Evolutionary conservation across 2,329 filamentous ascomycete genomes (phyloP), one percentile per base, ranked within the genome.

Genomic region (Penicillium sclerotigenum): DNA sequence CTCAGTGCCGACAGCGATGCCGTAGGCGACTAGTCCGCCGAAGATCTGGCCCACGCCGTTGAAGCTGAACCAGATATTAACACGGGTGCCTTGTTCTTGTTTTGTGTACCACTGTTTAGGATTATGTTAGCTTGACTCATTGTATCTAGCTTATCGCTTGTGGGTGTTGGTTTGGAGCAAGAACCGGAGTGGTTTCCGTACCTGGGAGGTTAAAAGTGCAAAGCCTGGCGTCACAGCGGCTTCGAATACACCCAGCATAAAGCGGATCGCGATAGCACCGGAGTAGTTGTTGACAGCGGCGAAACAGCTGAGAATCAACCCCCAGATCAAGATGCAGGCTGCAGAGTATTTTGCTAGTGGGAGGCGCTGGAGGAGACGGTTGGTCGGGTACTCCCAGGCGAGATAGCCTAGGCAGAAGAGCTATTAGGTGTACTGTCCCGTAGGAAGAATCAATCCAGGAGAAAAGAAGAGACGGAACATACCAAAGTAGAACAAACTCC

Each of bases 181-280:
- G 31, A 8, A 47, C 0, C 18, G n/a, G 20, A 22, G 24, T n/a
- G 4, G 10, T 4, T 1, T 29, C 9, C 65, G n/a, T 57, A 74
- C 73, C 63, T 75, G 85, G 4, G 79, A 83, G 1, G 86, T 89
- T 62, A 90, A 80, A 1, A 90, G 76, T 0, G 84, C 82, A 62
- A 89, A 89, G 0, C 86, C 86, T 0, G 87, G 87, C 0, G 85
- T 87, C 1, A 89, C 85, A 0, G 86, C 84, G 0, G 85, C 78
- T 68, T 90, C 87, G 53, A 87, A 87, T 0, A 87, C 77, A 28
- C 87, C 87, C 0, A 89, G 78, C 62, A 89, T 83, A 68, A 89
- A 86, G 0, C 87, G 81, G 33, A 89, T 80, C 0, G 83, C 84
- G 22, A 88, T 79, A 0, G 85, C 83, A 1, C 85, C 83, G 0